A percentile compares a stretch with the other conserved stretches of the same genome.
phyloP scores from a whole-genome alignment of 129 eudicot genomes.

The Silybum marianum region DNA sequence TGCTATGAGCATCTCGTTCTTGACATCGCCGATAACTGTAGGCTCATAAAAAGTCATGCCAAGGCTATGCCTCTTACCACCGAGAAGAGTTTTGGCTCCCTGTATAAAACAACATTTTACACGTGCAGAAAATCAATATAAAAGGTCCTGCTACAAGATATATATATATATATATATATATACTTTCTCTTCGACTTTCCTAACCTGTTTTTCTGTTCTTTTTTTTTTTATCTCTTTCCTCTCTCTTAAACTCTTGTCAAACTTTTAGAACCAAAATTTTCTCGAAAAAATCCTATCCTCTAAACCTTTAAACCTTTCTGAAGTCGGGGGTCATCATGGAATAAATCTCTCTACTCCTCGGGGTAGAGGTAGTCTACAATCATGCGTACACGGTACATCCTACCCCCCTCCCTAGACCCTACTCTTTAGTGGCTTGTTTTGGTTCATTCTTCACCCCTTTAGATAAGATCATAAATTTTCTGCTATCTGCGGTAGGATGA shows the following conservation, averaged over 20 bases:
- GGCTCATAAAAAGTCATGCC: constrained; percentile 89
- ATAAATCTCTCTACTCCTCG: too few relatives aligned
- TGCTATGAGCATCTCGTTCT: constrained; percentile 81
- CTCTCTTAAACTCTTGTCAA: neutral
- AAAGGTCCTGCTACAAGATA: neutral
- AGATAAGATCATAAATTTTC: too few relatives aligned
- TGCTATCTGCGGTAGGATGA: too few relatives aligned
- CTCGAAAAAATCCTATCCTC: too few relatives aligned
- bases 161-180: too few relatives aligned
- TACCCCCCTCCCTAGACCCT: neutral
- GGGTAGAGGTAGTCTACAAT: too few relatives aligned
- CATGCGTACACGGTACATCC: too few relatives aligned
- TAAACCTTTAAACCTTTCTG: too few relatives aligned
- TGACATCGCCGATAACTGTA: constrained; percentile 72
- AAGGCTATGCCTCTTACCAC: constrained; percentile 88
- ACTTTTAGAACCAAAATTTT: too few relatives aligned
- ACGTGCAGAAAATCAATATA: neutral
- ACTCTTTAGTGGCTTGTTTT: too few relatives aligned
- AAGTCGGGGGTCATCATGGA: too few relatives aligned
- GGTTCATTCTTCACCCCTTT: too few relatives aligned
- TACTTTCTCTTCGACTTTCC: neutral
- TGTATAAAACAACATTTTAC: constrained; percentile 31
- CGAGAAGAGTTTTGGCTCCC: constrained; percentile 91
- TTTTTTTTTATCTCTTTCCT: neutral
- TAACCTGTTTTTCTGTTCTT: neutral